Percentiles rank a stretch among this genome's conserved stretches.
Evolutionary conservation across 202 grass and related monocot genomes (phyloP).

Genomic region (Hordeum pubiflorum): DNA sequence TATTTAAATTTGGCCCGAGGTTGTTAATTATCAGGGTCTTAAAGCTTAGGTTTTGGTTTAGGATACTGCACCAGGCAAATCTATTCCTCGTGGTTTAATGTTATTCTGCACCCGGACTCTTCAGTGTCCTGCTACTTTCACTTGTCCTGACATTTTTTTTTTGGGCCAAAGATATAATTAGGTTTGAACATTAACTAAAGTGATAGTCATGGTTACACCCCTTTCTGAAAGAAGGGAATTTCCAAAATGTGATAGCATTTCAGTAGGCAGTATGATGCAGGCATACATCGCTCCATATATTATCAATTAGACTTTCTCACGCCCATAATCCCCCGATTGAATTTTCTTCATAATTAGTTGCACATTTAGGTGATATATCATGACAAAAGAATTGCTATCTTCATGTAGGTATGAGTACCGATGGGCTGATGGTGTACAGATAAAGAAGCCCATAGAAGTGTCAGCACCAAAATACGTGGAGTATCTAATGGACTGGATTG

Average conservation of each 20-base stretch:
- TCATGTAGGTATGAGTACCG: slow-evolving; percentile 88
- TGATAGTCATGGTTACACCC: background rate
- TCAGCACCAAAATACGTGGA: slow-evolving; percentile 98
- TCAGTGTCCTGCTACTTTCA: background rate
- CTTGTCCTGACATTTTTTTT: background rate
- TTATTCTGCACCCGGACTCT: background rate
- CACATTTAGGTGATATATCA: slow-evolving; percentile 5
- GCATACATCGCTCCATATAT: background rate
- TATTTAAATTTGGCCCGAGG: background rate
- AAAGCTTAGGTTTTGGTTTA: background rate
- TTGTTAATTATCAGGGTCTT: background rate
- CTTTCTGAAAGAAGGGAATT: background rate
- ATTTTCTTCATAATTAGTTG: background rate
- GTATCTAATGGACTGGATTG: slow-evolving; percentile 99
- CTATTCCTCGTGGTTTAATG: background rate
- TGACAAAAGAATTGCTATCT: slow-evolving; percentile 1
- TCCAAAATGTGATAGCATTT: slow-evolving; percentile 9
- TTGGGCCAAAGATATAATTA: background rate
- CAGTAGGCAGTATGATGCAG: background rate
- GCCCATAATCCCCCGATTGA: background rate
- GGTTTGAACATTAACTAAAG: background rate
- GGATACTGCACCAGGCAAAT: background rate
- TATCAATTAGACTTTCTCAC: background rate
- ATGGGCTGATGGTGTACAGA: slow-evolving; percentile 98
- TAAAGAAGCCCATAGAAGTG: slow-evolving; percentile 98